Evolutionary conservation across 495 filamentous ascomycete species (phyloP), one percentile per base, ranked within the genome.

Genomic region (Cercophora newfieldiana): DNA sequence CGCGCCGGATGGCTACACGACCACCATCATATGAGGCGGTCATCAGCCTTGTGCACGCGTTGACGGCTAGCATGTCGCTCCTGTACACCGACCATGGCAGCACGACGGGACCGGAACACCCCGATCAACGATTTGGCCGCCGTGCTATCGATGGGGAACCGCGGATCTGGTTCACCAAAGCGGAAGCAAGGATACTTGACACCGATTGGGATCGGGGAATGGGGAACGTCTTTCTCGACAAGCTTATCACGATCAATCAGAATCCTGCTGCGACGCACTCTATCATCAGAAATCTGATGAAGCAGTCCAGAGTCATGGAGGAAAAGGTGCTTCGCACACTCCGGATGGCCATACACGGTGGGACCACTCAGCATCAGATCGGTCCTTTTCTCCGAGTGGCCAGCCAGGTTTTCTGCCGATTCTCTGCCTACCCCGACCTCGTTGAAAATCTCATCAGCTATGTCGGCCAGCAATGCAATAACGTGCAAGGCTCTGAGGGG

Each of bases 21-120:
- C 84, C 85, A 31, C 76, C 83, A 0, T 81, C 81, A 26, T 88
- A 85, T 64, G 80, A 81, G 4, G 64, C 66, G 21, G 86, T 91
- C 68, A 80, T 83, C 59, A 78, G 78, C 1, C 72, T 90, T 24
- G 28, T 90, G 3, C 85, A 89, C 50, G 69, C 70, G 28, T 69
- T 86, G n/a, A 62, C 85, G 19, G 63, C 74, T n/a, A 68, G 60
- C 25, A 82, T 87, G 65, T 83, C 85, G 37, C 28, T 73, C 6
- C 6, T 26, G 16, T 65, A 64, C 55, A 60, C 44, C 2, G 53
- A 64, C 3, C 19, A 22, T 3, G 64, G 65, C 0, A 58, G 68
- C 2, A 18, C 57, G 14, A 37, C 47, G 1, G 61, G 65, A 4
- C 37, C 54, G 1, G n/a, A 56, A 6, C 16, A 67, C 47, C 26